Conservation (phyloP, 257 asterid species). For the Scutellaria minor region DNA sequence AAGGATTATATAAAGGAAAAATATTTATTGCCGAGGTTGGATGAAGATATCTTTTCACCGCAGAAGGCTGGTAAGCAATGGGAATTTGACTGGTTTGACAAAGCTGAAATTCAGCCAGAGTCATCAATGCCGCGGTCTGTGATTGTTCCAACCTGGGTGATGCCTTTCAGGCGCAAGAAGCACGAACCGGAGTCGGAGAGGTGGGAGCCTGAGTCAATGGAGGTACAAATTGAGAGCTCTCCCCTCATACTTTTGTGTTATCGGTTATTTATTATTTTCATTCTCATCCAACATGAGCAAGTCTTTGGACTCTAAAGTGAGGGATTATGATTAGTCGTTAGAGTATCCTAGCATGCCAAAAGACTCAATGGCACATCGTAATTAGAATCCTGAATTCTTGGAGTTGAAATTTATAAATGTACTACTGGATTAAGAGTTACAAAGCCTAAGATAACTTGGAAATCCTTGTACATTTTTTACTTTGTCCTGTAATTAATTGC, state of each 20-base stretch:
- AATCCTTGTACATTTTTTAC: too few relatives aligned
- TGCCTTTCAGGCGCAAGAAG: conserved; percentile 77
- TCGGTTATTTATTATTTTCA: conserved; percentile 5
- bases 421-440: too few relatives aligned
- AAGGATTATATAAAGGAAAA: conserved; percentile 64
- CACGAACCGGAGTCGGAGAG: conserved; percentile 38
- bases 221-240: conserved; percentile 59
- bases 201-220: conserved; percentile 92
- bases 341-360: too few relatives aligned
- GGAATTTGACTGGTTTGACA: conserved; percentile 98
- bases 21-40: conserved; percentile 78
- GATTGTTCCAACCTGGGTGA: conserved; percentile 88
- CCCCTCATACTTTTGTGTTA: background rate
- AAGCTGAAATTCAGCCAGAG: conserved; percentile 72
- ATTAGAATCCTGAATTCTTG: too few relatives aligned
- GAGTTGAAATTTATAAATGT: too few relatives aligned
- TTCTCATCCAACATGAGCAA: too few relatives aligned
- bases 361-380: too few relatives aligned
- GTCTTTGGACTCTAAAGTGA: too few relatives aligned
- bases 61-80: conserved; percentile 90
- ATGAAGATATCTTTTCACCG: conserved; percentile 73
- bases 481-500: too few relatives aligned
- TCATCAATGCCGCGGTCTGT: conserved; percentile 79
- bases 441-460: too few relatives aligned
- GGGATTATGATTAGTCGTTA: too few relatives aligned